phyloP scores from a whole-genome alignment of 805 yeast genomes.

The Yarrowia hollandica region DNA sequence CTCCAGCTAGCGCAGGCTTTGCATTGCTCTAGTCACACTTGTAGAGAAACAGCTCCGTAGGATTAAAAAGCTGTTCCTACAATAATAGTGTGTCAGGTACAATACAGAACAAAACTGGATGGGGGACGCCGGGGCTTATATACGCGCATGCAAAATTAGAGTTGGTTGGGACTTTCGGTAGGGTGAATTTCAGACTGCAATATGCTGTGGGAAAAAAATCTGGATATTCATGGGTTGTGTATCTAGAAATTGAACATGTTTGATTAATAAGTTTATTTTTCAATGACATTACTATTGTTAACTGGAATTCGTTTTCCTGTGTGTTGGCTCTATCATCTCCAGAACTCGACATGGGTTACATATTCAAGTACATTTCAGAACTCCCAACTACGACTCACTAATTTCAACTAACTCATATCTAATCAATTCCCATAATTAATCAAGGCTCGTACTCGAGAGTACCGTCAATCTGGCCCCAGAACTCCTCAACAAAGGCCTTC shows the following conservation, averaged over 20 bases:
- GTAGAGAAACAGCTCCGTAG: constrained; percentile 26
- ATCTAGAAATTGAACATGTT: no score
- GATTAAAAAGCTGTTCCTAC: constrained; percentile 28
- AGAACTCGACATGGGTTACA: no score
- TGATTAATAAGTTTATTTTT: no score
- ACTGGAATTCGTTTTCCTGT: no score
- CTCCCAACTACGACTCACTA: constrained; percentile 4
- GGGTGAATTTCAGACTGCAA: constrained; percentile 13
- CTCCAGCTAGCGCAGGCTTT: constrained; percentile 30
- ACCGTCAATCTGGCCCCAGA: constrained; percentile 54
- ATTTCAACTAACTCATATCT: background rate
- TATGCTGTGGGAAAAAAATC: no score
- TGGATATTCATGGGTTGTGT: no score
- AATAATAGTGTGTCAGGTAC: constrained; percentile 26
- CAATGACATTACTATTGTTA: no score
- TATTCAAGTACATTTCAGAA: constrained; percentile 9
- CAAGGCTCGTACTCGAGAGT: constrained; percentile 44
- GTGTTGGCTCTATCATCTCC: no score
- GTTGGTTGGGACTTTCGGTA: constrained; percentile 24
- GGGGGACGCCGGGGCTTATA: background rate
- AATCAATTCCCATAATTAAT: background rate
- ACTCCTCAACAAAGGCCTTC: constrained; percentile 48
- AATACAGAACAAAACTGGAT: constrained; percentile 21
- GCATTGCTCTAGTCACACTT: constrained; percentile 28
- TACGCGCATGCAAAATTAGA: background rate